Evolutionary conservation across 163 green algal species (phyloP), one percentile per base, ranked within the genome.

Genomic region (Volvox carteri): DNA sequence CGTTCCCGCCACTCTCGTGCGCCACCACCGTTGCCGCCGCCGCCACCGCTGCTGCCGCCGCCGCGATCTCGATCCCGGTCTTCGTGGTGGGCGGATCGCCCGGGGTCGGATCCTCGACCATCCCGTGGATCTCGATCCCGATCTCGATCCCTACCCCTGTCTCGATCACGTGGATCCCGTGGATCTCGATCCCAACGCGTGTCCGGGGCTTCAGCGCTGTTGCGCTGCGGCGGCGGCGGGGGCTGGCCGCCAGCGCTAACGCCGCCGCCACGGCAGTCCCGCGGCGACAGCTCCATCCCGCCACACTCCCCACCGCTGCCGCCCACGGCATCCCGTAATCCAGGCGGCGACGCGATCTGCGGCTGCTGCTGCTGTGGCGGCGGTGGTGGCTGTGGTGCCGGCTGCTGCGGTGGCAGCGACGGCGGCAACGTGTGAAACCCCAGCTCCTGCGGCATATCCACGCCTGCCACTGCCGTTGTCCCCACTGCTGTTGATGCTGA

Each of bases 71-170:
- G 75, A 18, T 84, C 75, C 4, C 75, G 50, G 25, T 84, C 75
- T 6, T 60, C 73, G 25, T 80, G 44, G 19, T 80, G 42, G 21
- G 73, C 30, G 16, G 44, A 28, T 28, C 73, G 54, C 2, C 54
- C 54, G 54, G 25, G 73, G 44, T 60, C 73, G 41, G 70, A 9
- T 18, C 70, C 68, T 30, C 68, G 68, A 54, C 23, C 46, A 44
- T 80, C 73, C 44, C 73, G 73, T 65, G 73, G 73, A 28, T 80
- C 73, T 28, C 73, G 73, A 18, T 80, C 73, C 46, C 73, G 42
- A 16, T 80, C 73, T 23, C 73, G 25, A 9, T 54, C 70, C 25
- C 70, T 42, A n/a, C 30, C 62, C 19, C 62, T 42, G 4, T 74
- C 62, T 30, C 58, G 58, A 37, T n/a, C 19, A 6, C 23, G 19